These are phyloP conservation scores for Trichoderma atrobrunneum DNA, from an alignment of 2,329 filamentous ascomycete species.

Conservation along the genomic window DNA sequence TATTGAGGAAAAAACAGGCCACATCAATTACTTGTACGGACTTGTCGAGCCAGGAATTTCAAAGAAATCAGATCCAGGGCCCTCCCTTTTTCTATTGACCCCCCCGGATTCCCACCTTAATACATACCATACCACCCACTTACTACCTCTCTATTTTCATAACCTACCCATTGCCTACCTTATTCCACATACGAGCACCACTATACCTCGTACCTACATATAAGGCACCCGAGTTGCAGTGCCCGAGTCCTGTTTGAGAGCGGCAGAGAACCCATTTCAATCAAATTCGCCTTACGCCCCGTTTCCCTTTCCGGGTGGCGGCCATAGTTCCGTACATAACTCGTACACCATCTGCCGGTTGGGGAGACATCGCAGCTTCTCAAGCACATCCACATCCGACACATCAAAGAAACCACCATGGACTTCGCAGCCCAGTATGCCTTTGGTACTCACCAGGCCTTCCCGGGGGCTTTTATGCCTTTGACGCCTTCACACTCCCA, in stretches of 20 bases:
- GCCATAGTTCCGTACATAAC: not conserved
- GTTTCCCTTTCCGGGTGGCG: not conserved
- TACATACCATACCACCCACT: not conserved
- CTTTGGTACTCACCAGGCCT: slow-evolving; percentile 47
- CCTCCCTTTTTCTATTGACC: not conserved
- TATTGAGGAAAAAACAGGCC: not conserved
- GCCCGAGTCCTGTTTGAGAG: not conserved
- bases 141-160: not conserved
- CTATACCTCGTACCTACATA: not conserved
- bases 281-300: not conserved
- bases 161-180: not conserved
- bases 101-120: not conserved
- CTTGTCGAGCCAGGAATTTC: not conserved
- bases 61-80: not conserved
- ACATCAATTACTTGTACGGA: not conserved
- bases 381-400: not conserved
- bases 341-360: not conserved
- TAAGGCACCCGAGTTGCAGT: not conserved
- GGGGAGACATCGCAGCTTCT: not conserved
- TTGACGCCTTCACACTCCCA: slow-evolving; percentile 57
- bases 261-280: not conserved
- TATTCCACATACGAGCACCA: not conserved
- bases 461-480: slow-evolving; percentile 50
- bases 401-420: slow-evolving; percentile 36
- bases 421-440: slow-evolving; percentile 50